Evolutionary conservation across 805 yeast genomes (phyloP), one percentile per base, ranked within the genome.

Genomic region (Saccharomyces eubayanus): DNA sequence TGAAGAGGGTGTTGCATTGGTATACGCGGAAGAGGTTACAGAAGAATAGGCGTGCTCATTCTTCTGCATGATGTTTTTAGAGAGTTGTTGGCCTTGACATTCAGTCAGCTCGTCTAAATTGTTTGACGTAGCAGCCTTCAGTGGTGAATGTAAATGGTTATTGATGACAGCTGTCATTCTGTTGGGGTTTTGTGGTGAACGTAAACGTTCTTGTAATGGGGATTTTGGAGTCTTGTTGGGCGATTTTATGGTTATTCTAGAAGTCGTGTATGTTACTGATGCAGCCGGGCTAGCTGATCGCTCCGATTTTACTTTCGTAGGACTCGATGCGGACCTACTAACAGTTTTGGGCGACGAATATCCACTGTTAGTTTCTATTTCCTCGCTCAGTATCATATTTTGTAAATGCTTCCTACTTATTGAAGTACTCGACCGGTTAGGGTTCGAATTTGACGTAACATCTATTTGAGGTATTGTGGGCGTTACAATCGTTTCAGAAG

Each of bases 251-350:
- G 67, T 60, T 16, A 70, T 69, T 53, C 73, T 64, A 1, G 73
- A 70, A 1, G 70, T 70, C 9, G 71, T 70, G 45, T 70, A 70
- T 1, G 70, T 58, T 3, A 66, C 68, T 1, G 73, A 70, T 0
- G 72, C 59, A 2, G 72, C 72, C 14, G 73, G 72, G 51, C 65
- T 66, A 5, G 62, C 61, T n/a, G 49, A 31, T 6, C 11, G 27
- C n/a, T 50, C 56, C 46, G 43, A 36, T 8, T 36, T 10, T n/a
- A 36, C 6, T 36, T 36, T 9, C 9, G 43, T 36, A 9, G 43
- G 43, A 8, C 43, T 36, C 16, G 43, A 36, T 6, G 16, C 24
- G 20, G 43, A 36, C 20, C 24, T 36, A 36, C 11, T 36, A 11
- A 36, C 11, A 36, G 16, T n/a, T 36, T 36, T 36, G 43, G 43